phyloP scores from a whole-genome alignment of 768 basidiomycete genomes.

The Lenzites betulinus region DNA sequence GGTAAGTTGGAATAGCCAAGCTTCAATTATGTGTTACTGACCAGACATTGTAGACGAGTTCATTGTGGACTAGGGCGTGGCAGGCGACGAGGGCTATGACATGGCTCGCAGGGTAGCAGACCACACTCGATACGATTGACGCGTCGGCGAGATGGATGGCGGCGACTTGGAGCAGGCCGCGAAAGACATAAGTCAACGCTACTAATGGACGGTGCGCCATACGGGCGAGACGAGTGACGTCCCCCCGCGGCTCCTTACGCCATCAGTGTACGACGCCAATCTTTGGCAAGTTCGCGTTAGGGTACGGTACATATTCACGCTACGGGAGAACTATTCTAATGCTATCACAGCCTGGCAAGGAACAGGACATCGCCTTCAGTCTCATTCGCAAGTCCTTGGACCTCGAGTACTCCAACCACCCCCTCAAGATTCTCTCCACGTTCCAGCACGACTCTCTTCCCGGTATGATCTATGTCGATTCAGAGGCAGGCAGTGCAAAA shows the following conservation, averaged over 20 bases:
- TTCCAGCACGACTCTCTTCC: constrained; percentile 95
- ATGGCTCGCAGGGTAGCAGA: constrained; percentile 49
- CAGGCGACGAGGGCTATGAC: constrained; percentile 70
- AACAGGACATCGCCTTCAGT: too few species aligned
- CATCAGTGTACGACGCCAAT: constrained; percentile 93
- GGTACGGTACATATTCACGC: constrained; percentile 45
- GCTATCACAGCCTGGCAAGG: constrained; percentile 63
- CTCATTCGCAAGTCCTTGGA: constrained; percentile 91
- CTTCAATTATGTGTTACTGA: background rate
- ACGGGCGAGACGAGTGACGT: constrained; percentile 92
- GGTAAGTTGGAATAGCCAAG: constrained; percentile 42
- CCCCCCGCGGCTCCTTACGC: constrained; percentile 93
- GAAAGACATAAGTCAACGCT: constrained; percentile 75
- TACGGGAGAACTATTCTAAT: background rate
- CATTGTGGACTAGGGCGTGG: constrained; percentile 59
- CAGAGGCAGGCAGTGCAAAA: constrained; percentile 87
- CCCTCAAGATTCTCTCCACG: constrained; percentile 87
- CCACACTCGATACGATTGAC: constrained; percentile 69
- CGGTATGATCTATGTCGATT: constrained; percentile 95
- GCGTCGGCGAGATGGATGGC: constrained; percentile 73
- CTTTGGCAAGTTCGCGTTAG: constrained; percentile 93
- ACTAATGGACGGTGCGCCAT: constrained; percentile 72
- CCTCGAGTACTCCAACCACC: constrained; percentile 72
- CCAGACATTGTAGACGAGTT: constrained; percentile 57
- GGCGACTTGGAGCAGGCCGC: constrained; percentile 85